Conservation (phyloP, 2,329 filamentous ascomycete genomes). For the Pseudonectria foliicola region DNA sequence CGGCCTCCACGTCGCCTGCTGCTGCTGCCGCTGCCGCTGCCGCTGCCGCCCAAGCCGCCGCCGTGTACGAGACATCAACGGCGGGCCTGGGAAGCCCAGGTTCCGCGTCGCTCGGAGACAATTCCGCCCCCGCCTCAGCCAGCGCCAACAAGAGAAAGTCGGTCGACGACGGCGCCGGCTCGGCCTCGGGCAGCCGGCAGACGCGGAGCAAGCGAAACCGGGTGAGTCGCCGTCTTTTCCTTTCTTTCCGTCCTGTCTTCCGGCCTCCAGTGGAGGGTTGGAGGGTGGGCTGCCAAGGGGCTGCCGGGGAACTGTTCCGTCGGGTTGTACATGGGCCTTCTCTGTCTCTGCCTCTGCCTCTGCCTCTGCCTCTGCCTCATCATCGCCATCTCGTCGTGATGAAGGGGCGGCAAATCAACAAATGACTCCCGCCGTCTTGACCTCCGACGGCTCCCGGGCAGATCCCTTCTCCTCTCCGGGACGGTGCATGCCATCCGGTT, state of each 20-base stretch:
- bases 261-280: no score
- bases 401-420: no score
- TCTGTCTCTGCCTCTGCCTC: conserved; percentile 1
- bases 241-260: conserved; percentile 2
- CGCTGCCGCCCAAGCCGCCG: conserved; percentile 23
- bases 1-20: conserved; percentile 15
- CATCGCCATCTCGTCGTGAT: no score
- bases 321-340: no score
- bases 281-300: no score
- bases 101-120: conserved; percentile 40
- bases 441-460: no score
- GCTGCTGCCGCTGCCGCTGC: conserved; percentile 21
- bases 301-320: no score
- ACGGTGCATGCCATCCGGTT: not conserved
- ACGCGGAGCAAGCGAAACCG: conserved; percentile 55
- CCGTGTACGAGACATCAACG: conserved; percentile 28
- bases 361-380: not conserved
- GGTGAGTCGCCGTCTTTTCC: conserved; percentile 30
- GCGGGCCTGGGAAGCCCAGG: conserved; percentile 27
- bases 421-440: no score
- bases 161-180: conserved; percentile 32
- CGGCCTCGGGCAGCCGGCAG: conserved; percentile 32
- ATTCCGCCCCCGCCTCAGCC: conserved; percentile 36
- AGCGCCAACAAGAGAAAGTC: conserved; percentile 31
- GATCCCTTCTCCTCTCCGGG: no score